These are phyloP conservation scores for Eimeria praecox DNA, from an alignment of 169 alveolate species.

Conservation along the genomic window DNA sequence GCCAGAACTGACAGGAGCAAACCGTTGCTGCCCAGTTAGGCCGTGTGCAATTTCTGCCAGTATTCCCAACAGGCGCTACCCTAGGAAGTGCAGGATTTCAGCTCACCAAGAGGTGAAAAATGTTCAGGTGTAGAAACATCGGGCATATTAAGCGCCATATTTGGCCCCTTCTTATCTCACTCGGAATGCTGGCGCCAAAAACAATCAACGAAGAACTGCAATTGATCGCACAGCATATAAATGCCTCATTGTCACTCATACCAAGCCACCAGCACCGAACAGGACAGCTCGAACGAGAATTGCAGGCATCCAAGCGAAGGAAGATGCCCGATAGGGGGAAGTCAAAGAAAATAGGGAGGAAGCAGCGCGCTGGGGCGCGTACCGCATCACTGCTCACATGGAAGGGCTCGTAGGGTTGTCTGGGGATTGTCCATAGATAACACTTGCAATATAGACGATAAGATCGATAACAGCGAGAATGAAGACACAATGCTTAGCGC, in stretches of 20 bases:
- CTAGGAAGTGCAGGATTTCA: not conserved
- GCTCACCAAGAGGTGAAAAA: conserved; percentile 67
- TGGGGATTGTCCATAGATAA: conserved; percentile 10
- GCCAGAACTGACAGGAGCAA: not conserved
- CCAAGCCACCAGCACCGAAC: not conserved
- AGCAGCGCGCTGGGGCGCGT: not conserved
- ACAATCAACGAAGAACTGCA: conserved; percentile 48
- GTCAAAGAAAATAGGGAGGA: not conserved
- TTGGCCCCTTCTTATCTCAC: conserved; percentile 65
- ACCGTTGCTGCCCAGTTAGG: not conserved
- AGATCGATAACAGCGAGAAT: not conserved
- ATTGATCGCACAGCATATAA: not conserved
- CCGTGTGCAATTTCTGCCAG: not conserved
- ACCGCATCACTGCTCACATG: not conserved
- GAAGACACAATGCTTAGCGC: conserved; percentile 38
- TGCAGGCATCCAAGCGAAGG: not conserved
- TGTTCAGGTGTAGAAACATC: conserved; percentile 37
- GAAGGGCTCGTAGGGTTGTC: conserved; percentile 57
- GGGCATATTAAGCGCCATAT: conserved; percentile 74
- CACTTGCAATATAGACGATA: not conserved
- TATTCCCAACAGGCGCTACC: not conserved
- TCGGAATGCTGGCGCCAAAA: conserved; percentile 74
- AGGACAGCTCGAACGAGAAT: not conserved
- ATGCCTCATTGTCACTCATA: not conserved
- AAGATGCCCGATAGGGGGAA: not conserved